Percentiles rank a stretch among this genome's conserved stretches.
Conservation (phyloP, 495 filamentous ascomycete species). For the Aspergillus mulundensis region DNA sequence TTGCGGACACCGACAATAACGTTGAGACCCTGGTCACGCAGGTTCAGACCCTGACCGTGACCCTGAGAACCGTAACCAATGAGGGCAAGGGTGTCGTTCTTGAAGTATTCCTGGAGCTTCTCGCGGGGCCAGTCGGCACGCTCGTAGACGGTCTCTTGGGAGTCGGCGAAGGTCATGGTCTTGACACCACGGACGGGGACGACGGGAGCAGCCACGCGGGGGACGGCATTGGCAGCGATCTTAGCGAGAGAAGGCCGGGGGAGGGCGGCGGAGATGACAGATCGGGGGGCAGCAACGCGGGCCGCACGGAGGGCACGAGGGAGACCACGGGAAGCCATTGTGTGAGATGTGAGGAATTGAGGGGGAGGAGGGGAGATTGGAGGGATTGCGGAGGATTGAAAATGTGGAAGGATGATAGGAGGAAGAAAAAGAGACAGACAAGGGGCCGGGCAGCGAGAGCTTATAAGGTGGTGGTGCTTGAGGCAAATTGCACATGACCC, state of each 20-base stretch:
- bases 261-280: conserved; percentile 39
- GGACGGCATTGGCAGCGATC: conserved; percentile 30
- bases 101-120: conserved; percentile 99
- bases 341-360: conserved; percentile 31
- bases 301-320: conserved; percentile 77
- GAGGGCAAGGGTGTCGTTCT: conserved; percentile 97
- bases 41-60: conserved; percentile 97
- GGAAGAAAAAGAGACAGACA: conserved; percentile 17
- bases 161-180: conserved; percentile 81
- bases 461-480: conserved; percentile 21
- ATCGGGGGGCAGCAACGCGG: conserved; percentile 62
- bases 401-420: conserved; percentile 19
- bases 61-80: conserved; percentile 99
- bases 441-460: conserved; percentile 7
- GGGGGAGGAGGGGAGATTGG: conserved; percentile 19
- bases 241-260: conserved; percentile 40
- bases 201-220: conserved; percentile 50
- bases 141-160: conserved; percentile 92
- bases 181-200: conserved; percentile 49
- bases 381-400: conserved; percentile 19
- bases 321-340: conserved; percentile 84
- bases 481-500: conserved; percentile 26
- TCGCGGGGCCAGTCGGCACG: conserved; percentile 97
- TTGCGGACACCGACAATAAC: conserved; percentile 98
- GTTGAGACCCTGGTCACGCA: conserved; percentile 97